A percentile compares a stretch with the other conserved stretches of the same genome.
These are phyloP conservation scores for Cytospora piceae DNA, from an alignment of 2,329 filamentous ascomycete genomes.

Conservation along the genomic window DNA sequence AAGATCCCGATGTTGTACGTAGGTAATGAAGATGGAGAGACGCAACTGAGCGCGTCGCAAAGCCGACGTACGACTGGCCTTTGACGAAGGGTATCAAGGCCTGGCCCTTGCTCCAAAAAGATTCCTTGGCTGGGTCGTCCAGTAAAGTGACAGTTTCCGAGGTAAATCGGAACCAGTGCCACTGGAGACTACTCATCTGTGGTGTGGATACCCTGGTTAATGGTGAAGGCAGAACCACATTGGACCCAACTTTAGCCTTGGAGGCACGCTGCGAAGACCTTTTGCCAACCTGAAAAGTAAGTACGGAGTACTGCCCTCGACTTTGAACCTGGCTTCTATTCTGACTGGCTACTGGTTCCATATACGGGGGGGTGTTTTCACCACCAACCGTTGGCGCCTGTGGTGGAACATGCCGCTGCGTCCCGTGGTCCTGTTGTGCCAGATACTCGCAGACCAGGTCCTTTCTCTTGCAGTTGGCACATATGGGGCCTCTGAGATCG, in stretches of 20 bases:
- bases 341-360: neutral
- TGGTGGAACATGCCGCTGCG: neutral
- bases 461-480: slow-evolving; percentile 15
- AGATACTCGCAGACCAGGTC: slow-evolving; percentile 3
- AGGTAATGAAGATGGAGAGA: slow-evolving; percentile 7
- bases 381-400: neutral
- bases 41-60: neutral
- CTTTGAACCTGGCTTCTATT: neutral
- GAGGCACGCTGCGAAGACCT: neutral
- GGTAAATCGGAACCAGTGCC: too few species aligned
- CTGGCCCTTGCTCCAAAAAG: too few species aligned
- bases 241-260: too few species aligned
- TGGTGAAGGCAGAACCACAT: too few species aligned
- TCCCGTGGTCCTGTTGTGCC: neutral
- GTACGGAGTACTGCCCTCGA: slow-evolving; percentile 2
- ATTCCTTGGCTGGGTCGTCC: too few species aligned
- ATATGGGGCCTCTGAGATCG: slow-evolving; percentile 13
- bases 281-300: neutral
- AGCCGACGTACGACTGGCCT: neutral
- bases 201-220: too few species aligned
- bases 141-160: too few species aligned
- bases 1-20: neutral
- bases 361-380: neutral
- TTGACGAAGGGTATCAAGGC: too few species aligned
- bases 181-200: too few species aligned